Percentiles rank a stretch among this genome's conserved stretches.
These are phyloP conservation scores for Fusarium duplospermum DNA, from an alignment of 2,329 filamentous ascomycete genomes.

Conservation along the genomic window DNA sequence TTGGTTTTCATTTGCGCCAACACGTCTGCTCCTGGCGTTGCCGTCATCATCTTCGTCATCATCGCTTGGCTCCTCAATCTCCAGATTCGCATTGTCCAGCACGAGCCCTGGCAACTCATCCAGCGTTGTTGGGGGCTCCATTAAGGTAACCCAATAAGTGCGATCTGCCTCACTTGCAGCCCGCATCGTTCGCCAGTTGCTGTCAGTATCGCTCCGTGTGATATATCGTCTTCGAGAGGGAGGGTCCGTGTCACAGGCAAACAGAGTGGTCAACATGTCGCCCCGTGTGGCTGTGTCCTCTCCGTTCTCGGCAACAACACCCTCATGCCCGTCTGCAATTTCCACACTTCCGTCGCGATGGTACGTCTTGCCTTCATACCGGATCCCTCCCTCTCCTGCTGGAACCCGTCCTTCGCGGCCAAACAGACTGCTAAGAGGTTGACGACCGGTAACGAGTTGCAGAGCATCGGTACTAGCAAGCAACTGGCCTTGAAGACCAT, in stretches of 20 bases:
- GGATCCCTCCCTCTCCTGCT: slow-evolving; percentile 65
- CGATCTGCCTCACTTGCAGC: slow-evolving; percentile 49
- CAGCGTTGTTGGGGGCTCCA: slow-evolving; percentile 59
- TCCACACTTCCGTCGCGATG: slow-evolving; percentile 73
- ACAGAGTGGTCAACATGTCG: slow-evolving; percentile 68
- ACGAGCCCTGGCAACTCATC: slow-evolving; percentile 57
- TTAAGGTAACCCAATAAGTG: slow-evolving; percentile 57
- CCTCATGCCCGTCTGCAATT: slow-evolving; percentile 67
- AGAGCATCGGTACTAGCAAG: slow-evolving; percentile 80
- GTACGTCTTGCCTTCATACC: slow-evolving; percentile 74
- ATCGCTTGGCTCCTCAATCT: slow-evolving; percentile 44
- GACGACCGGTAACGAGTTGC: slow-evolving; percentile 79
- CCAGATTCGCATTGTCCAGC: slow-evolving; percentile 46
- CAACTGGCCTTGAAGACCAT: slow-evolving; percentile 81
- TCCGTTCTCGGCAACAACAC: slow-evolving; percentile 69
- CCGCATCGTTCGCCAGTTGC: slow-evolving; percentile 50
- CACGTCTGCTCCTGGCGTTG: slow-evolving; percentile 19
- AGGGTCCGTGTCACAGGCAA: slow-evolving; percentile 53
- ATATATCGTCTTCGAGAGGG: slow-evolving; percentile 46
- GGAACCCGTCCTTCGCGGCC: slow-evolving; percentile 79
- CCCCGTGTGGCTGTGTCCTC: slow-evolving; percentile 71
- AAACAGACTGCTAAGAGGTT: slow-evolving; percentile 80
- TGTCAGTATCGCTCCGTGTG: slow-evolving; percentile 48
- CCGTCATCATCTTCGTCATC: slow-evolving; percentile 43
- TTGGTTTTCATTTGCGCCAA: slow-evolving; percentile 40